A percentile compares a stretch with the other conserved stretches of the same genome.
phyloP scores from a whole-genome alignment of 2,329 filamentous ascomycete genomes.

The Ophiostoma angusticollis region DNA sequence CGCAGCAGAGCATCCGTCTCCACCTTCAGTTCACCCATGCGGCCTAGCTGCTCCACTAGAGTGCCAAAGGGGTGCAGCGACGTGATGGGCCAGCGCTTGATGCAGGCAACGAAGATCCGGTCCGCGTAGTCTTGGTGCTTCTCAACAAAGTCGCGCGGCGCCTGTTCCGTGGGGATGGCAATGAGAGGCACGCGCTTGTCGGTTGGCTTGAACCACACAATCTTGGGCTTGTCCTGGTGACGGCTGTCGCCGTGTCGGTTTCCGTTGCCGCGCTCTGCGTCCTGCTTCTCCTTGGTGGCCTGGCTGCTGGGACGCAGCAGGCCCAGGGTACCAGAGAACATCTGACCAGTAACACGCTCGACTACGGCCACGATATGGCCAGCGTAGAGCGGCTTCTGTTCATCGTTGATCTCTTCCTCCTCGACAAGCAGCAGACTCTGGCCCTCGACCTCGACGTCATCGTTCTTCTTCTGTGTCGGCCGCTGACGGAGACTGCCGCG shows the following conservation, averaged over 20 bases:
- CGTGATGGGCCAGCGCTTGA: slow-evolving; percentile 98
- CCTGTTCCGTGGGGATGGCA: slow-evolving; percentile 95
- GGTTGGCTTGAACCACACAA: slow-evolving; percentile 99
- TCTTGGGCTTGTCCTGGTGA: slow-evolving; percentile 94
- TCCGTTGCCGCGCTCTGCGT: slow-evolving; percentile 71
- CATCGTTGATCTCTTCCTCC: slow-evolving; percentile 97
- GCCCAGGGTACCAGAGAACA: slow-evolving; percentile 95
- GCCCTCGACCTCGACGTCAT: slow-evolving; percentile 96
- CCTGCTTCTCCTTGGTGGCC: slow-evolving; percentile 98
- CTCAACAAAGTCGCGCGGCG: slow-evolving; percentile 93
- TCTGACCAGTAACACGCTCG: slow-evolving; percentile 91
- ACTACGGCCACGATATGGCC: slow-evolving; percentile 96
- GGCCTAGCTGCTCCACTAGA: slow-evolving; percentile 88
- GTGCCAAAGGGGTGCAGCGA: slow-evolving; percentile 98
- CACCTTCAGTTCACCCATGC: slow-evolving; percentile 94
- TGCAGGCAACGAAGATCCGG: slow-evolving; percentile 96
- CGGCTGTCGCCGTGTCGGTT: slow-evolving; percentile 66
- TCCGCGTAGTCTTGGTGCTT: slow-evolving; percentile 97
- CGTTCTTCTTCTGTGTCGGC: slow-evolving; percentile 98
- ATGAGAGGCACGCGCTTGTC: slow-evolving; percentile 98
- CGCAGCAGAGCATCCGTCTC: slow-evolving; percentile 93
- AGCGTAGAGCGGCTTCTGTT: slow-evolving; percentile 93
- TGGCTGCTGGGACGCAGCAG: slow-evolving; percentile 92
- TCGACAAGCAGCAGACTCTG: slow-evolving; percentile 94
- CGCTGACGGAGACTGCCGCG: slow-evolving; percentile 92